These are phyloP conservation scores for Pichia heedii DNA, from an alignment of 805 yeast species.

Conservation along the genomic window DNA sequence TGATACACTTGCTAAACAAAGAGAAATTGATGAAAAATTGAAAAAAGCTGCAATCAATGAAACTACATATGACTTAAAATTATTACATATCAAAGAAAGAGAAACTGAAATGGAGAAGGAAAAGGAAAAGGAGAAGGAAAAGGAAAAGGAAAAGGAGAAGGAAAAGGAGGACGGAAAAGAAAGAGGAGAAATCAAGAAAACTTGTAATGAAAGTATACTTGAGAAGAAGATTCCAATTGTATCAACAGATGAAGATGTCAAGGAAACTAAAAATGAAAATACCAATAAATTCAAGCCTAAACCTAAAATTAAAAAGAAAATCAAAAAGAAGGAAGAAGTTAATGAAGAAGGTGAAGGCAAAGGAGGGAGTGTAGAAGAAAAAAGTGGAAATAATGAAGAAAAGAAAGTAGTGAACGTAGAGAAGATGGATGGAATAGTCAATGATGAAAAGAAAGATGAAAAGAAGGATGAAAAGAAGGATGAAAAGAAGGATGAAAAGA, in stretches of 20 bases:
- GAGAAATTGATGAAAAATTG: slow-evolving; percentile 50
- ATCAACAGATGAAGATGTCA: too few relatives aligned
- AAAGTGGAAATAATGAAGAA: neutral
- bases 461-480: neutral
- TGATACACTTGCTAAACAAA: slow-evolving; percentile 56
- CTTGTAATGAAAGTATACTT: too few relatives aligned
- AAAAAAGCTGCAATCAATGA: slow-evolving; percentile 35
- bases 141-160: too few relatives aligned
- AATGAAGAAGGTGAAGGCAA: neutral
- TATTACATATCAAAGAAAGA: slow-evolving; percentile 5
- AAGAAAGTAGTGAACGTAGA: neutral
- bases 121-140: too few relatives aligned
- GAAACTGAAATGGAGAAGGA: too few relatives aligned
- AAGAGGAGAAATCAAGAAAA: too few relatives aligned
- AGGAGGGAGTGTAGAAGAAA: slow-evolving; percentile 1
- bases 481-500: neutral
- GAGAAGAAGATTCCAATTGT: neutral
- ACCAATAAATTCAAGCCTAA: neutral
- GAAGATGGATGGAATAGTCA: too few relatives aligned
- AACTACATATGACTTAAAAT: slow-evolving; percentile 29
- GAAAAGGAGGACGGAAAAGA: too few relatives aligned
- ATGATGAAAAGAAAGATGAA: neutral
- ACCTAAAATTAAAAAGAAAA: too few relatives aligned
- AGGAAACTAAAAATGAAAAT: too few relatives aligned
- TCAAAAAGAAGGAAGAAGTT: too few relatives aligned